Base-by-base conservation (phyloP, 176 grass and related monocot genomes). In the Musa troglodytarum region DNA sequence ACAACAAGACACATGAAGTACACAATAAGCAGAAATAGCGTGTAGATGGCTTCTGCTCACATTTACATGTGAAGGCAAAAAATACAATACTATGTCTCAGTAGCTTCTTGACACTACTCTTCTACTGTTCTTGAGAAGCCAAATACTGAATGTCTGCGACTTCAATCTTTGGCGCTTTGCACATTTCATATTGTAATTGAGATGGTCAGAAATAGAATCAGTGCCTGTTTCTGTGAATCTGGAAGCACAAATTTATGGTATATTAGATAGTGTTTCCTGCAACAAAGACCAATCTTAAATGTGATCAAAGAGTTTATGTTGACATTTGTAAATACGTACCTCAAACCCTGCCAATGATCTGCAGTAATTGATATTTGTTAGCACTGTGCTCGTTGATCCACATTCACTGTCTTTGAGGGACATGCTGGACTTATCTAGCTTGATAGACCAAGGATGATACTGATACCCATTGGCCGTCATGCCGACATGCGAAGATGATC, bases 351-450 rank as follows among this genome's bases (percentile, higher is more conserved):
- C 80, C 53, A 85, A 76, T 77, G 88, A 79, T 74, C 83, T 93
- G 69, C 23, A 84, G 75, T 76, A 87, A 52, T 63, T 86, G 25
- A 90, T 81, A 53, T 85, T 83, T 8, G 90, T 93, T 26, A 88
- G 34, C 50, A 93, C 80, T 14, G 90, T 93, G 85, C 94, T 97
- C 1, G 94, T 86, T 0, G 89, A 89, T 54, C 87, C 85, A 59
- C 85, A 86, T 66, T 90, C 89, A 20, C 93, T 79, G 28, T 78
- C 85, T 55, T 91, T 87, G 22, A 87, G 79, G 0, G 93, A 86
- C 25, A 81, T 62, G 77, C 58, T 85, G 10, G 89, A 96, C 76
- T 75, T 76, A 65, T 89, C 94, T 24, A 91, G 83, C 75, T 87
- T 83, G 21, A 86, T 64, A 52, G 88, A 81, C 90, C 87, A 90